Evolutionary conservation across 768 basidiomycete genomes (phyloP).

Genomic region (Pholiota microspora): DNA sequence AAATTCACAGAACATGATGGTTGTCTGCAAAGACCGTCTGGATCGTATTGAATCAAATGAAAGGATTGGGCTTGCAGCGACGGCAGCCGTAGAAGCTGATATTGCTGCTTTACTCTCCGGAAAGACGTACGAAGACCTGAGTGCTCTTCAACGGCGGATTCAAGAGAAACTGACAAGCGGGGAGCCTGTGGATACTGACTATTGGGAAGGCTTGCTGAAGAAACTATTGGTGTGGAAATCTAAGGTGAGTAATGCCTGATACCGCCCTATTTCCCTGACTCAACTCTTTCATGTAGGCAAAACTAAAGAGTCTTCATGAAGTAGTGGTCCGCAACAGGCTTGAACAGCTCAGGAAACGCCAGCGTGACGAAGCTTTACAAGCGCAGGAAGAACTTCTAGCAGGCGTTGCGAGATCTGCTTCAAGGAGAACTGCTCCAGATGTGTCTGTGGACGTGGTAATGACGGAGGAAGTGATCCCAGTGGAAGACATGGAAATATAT

Average conservation of each 20-base stretch:
- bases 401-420: conserved; percentile 66
- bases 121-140: conserved; percentile 84
- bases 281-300: conserved; percentile 55
- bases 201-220: conserved; percentile 93
- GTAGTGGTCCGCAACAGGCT: conserved; percentile 95
- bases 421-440: conserved; percentile 33
- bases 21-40: conserved; percentile 88
- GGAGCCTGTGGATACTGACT: conserved; percentile 95
- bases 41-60: conserved; percentile 68
- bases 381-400: conserved; percentile 90
- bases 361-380: conserved; percentile 93
- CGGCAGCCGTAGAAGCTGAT: conserved; percentile 82
- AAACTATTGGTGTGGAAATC: conserved; percentile 96
- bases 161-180: conserved; percentile 87
- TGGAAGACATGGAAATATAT: conserved; percentile 78
- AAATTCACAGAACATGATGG: conserved; percentile 83
- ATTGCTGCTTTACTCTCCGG: conserved; percentile 78
- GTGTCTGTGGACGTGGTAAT: conserved; percentile 31
- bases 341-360: conserved; percentile 92
- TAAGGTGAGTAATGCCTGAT: conserved; percentile 53
- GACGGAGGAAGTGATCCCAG: conserved; percentile 31
- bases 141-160: conserved; percentile 78
- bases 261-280: background rate
- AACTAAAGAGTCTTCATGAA: conserved; percentile 89
- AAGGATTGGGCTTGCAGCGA: conserved; percentile 65